These are phyloP conservation scores for Lipomyces yamadae DNA, from an alignment of 805 yeast genomes.

Conservation along the genomic window DNA sequence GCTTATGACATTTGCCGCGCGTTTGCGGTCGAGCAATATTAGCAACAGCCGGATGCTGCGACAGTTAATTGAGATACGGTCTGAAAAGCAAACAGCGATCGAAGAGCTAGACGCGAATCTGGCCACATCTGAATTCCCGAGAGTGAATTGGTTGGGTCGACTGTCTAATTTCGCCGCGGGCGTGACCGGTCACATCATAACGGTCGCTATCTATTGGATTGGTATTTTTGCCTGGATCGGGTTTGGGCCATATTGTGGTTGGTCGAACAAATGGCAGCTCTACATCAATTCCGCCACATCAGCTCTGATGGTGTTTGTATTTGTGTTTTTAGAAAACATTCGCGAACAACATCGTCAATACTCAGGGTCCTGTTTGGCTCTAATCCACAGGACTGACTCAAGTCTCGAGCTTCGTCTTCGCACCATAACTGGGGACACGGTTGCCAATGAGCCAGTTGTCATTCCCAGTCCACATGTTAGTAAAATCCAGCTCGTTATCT, in stretches of 20 bases:
- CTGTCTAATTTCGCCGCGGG: slow-evolving; percentile 25
- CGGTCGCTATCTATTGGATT: slow-evolving; percentile 48
- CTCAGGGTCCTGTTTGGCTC: slow-evolving; percentile 42
- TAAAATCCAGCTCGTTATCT: slow-evolving; percentile 42
- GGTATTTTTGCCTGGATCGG: slow-evolving; percentile 50
- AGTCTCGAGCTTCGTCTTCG: slow-evolving; percentile 13
- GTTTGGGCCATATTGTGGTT: slow-evolving; percentile 45
- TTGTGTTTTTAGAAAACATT: slow-evolving; percentile 50
- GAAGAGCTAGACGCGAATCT: neutral
- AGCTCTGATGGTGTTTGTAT: slow-evolving; percentile 46
- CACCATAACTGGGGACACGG: slow-evolving; percentile 6
- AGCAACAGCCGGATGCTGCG: slow-evolving; percentile 13
- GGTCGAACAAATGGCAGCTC: slow-evolving; percentile 51
- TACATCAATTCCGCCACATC: slow-evolving; percentile 52
- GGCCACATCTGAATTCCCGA: neutral
- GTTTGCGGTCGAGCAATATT: slow-evolving; percentile 19
- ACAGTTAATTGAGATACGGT: neutral
- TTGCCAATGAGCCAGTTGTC: neutral
- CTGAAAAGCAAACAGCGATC: neutral
- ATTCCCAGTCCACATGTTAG: slow-evolving; percentile 34
- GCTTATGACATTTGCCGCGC: slow-evolving; percentile 17
- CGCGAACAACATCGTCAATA: slow-evolving; percentile 49
- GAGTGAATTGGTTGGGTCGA: slow-evolving; percentile 47
- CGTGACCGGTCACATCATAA: slow-evolving; percentile 44
- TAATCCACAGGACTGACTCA: slow-evolving; percentile 9